A percentile compares a stretch with the other conserved stretches of the same genome.
Evolutionary conservation across 768 basidiomycete species (phyloP).

Genomic region (Panellus pusillus): DNA sequence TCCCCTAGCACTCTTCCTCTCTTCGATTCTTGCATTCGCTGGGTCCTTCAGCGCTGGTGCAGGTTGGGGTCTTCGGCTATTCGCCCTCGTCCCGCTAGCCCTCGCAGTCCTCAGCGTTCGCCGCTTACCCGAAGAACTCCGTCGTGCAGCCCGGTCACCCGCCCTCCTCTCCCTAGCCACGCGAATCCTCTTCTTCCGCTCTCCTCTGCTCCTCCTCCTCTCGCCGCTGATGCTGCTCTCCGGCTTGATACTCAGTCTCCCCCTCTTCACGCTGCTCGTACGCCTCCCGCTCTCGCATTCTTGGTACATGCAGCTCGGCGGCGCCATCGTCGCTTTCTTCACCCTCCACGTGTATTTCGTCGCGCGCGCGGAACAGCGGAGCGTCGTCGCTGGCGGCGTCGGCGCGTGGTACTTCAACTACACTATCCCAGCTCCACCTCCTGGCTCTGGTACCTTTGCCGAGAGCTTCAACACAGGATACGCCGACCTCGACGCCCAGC

Average conservation of each 20-base stretch:
- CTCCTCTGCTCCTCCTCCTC: slow-evolving; percentile 74
- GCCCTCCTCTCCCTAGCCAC: slow-evolving; percentile 66
- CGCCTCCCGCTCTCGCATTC: slow-evolving; percentile 77
- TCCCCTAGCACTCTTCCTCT: slow-evolving; percentile 71
- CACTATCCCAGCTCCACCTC: slow-evolving; percentile 3
- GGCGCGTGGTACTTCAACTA: slow-evolving; percentile 85
- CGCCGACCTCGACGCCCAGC: slow-evolving; percentile 61
- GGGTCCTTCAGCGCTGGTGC: slow-evolving; percentile 34
- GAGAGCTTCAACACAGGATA: slow-evolving; percentile 32
- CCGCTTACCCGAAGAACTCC: slow-evolving; percentile 63
- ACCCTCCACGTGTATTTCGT: slow-evolving; percentile 82
- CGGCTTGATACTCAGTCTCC: slow-evolving; percentile 69
- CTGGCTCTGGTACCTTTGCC: background rate
- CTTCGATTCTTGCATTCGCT: slow-evolving; percentile 78
- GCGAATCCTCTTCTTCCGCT: slow-evolving; percentile 57
- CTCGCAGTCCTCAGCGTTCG: slow-evolving; percentile 72
- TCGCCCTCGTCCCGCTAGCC: slow-evolving; percentile 71
- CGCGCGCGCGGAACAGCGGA: slow-evolving; percentile 74
- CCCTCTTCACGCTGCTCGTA: slow-evolving; percentile 77
- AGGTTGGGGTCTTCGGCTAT: slow-evolving; percentile 62
- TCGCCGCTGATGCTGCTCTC: slow-evolving; percentile 72
- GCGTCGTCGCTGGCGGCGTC: slow-evolving; percentile 77
- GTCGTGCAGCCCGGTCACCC: slow-evolving; percentile 65
- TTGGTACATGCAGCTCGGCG: slow-evolving; percentile 73
- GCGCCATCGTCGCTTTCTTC: slow-evolving; percentile 78